Evolutionary conservation across 73 alveolate genomes (phyloP), one percentile per base, ranked within the genome.

Genomic region (Paramecium biaurelia): DNA sequence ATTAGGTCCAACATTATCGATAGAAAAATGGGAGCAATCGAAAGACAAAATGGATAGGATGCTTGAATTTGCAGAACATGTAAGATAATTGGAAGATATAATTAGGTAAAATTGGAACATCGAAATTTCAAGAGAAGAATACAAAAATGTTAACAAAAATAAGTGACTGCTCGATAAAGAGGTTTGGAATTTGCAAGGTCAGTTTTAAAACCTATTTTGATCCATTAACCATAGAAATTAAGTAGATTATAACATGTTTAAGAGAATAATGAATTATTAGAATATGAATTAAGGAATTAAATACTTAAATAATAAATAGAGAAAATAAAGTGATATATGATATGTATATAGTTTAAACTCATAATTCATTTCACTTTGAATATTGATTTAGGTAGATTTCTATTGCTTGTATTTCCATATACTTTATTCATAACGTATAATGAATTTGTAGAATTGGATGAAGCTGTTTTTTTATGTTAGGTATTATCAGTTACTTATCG

Each of bases 21-120:
- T 28, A 5, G 86, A 70, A 18, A 70, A 70, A 70, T 70, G 59
- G 86, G 26, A 26, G 30, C 1, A 70, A 70, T 30, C 23, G 3
- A 70, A 34, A n/a, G 86, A 70, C 0, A 70, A 70, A 24, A 70
- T 70, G 86, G 32, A 34, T 23, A 70, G 57, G 56, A 70, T 70
- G 86, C 14, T 18, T 18, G 86, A 70, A 70, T 28, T 70, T 70
- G 86, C 86, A 23, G 86, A 70, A 38, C 24, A 70, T 18, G 37
- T 70, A 24, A 4, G 1, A 24, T 2, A 20, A 58, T 18, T 4
- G 20, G 9, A 21, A 4, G 23, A 58, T 58, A 58, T 4, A 21
- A 15, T 24, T n/a, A 58, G 58, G 58, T 47, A 2, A 47, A 47
- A 15, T 47, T 12, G 58, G 58, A 47, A 15, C 58, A 47, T 47